These are phyloP conservation scores for Solanum tarijense DNA, from an alignment of 257 asterid genomes.

Conservation along the genomic window DNA sequence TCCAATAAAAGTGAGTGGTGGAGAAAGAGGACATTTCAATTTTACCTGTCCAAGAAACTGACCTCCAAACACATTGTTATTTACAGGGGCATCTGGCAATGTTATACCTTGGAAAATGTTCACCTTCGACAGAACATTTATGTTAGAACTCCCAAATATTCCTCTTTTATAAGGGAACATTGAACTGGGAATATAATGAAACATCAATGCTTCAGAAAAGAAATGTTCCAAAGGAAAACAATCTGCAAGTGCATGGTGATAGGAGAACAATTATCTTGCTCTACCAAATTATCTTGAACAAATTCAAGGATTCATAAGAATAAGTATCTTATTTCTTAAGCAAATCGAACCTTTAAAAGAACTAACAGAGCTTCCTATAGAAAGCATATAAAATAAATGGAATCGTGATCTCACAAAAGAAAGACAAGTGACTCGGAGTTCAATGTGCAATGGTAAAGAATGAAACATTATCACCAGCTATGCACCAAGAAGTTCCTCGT, in stretches of 20 bases:
- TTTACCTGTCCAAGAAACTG: conserved; percentile 95
- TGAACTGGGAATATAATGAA: background rate
- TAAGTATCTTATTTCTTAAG: background rate
- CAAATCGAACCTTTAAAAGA: background rate
- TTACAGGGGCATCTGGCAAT: conserved; percentile 87
- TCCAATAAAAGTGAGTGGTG: background rate
- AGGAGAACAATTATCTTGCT: background rate
- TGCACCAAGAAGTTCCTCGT: background rate
- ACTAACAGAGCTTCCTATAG: background rate
- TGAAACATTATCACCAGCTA: background rate
- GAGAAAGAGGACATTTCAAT: conserved; percentile 1
- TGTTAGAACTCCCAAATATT: background rate
- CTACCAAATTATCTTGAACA: background rate
- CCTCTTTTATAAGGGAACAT: background rate
- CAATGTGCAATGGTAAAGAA: background rate
- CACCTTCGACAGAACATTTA: conserved; percentile 36
- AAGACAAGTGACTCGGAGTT: background rate
- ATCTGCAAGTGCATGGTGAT: background rate
- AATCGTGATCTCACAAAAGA: background rate
- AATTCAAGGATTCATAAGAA: background rate
- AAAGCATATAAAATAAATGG: background rate
- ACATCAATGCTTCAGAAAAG: background rate
- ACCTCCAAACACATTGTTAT: conserved; percentile 92
- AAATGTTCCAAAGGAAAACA: background rate
- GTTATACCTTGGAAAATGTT: conserved; percentile 81